Conservation (phyloP, 768 basidiomycete species). For the Mycena leptocephala region DNA sequence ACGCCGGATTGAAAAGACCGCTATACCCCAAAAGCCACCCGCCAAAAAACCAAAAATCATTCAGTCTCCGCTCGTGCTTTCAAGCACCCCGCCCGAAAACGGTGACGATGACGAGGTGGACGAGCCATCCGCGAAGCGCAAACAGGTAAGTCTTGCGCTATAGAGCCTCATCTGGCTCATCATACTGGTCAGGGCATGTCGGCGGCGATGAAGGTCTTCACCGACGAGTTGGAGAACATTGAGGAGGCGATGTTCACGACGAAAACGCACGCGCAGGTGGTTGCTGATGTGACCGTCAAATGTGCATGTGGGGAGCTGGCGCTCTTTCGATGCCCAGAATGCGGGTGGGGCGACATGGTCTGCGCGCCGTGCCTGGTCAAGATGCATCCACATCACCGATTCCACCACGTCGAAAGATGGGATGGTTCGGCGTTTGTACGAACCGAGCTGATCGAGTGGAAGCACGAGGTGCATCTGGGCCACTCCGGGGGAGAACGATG, state of each 20-base stretch:
- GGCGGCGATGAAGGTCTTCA: not conserved
- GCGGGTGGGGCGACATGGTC: not conserved
- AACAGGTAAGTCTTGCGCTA: not conserved
- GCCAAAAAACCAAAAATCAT: not conserved
- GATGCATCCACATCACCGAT: not conserved
- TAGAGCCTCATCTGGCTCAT: not conserved
- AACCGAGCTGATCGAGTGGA: not conserved
- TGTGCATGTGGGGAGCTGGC: not conserved
- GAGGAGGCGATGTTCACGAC: not conserved
- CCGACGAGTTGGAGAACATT: not conserved
- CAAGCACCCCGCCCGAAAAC: not conserved
- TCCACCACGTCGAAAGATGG: constrained; percentile 16
- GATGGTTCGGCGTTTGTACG: not conserved
- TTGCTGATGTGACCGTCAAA: not conserved
- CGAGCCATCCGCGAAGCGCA: not conserved
- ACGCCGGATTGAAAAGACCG: too few species aligned
- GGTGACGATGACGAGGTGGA: not conserved
- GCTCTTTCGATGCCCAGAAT: not conserved
- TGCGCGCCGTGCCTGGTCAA: not conserved
- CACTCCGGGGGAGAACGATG: not conserved
- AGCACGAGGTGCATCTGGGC: not conserved
- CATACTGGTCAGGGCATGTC: not conserved
- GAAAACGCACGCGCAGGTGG: not conserved
- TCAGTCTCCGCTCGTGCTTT: not conserved
- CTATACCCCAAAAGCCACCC: too few species aligned